Evolutionary conservation across 140 eudicot genomes (phyloP).

Genomic region (Flaveria floridana): DNA sequence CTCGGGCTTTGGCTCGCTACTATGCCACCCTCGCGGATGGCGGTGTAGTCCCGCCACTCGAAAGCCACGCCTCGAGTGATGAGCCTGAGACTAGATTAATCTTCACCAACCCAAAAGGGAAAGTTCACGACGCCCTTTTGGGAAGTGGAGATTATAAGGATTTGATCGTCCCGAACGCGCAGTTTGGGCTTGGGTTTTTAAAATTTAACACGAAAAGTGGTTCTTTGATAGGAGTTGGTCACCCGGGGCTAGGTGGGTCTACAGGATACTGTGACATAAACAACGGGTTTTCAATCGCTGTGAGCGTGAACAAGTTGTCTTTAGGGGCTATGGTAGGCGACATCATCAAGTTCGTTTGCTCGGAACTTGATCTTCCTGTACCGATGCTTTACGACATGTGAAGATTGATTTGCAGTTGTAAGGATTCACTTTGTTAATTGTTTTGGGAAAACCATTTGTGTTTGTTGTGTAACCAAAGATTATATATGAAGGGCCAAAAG

Average conservation of each 20-base stretch:
- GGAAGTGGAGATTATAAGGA: constrained; percentile 70
- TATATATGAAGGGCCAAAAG: too few species aligned
- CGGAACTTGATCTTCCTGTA: constrained; percentile 60
- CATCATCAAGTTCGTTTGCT: constrained; percentile 59
- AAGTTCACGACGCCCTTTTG: constrained; percentile 65
- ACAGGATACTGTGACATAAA: constrained; percentile 32
- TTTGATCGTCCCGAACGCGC: constrained; percentile 44
- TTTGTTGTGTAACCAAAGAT: background rate
- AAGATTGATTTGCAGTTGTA: background rate
- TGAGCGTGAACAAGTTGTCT: constrained; percentile 69
- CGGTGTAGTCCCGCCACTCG: constrained; percentile 44
- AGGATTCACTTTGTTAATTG: background rate
- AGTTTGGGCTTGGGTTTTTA: constrained; percentile 68
- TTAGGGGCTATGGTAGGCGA: constrained; percentile 55
- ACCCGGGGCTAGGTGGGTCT: constrained; percentile 87
- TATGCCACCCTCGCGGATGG: constrained; percentile 75
- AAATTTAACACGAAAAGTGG: constrained; percentile 50
- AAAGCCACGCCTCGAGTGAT: background rate
- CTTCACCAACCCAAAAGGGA: constrained; percentile 39
- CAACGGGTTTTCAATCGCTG: constrained; percentile 67
- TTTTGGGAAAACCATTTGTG: background rate
- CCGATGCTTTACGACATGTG: constrained; percentile 22
- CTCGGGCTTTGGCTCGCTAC: constrained; percentile 94
- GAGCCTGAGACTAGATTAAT: background rate
- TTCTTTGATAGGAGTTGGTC: constrained; percentile 66